These are phyloP conservation scores for Cordyceps javanica DNA, from an alignment of 2,329 filamentous ascomycete species.

Conservation along the genomic window DNA sequence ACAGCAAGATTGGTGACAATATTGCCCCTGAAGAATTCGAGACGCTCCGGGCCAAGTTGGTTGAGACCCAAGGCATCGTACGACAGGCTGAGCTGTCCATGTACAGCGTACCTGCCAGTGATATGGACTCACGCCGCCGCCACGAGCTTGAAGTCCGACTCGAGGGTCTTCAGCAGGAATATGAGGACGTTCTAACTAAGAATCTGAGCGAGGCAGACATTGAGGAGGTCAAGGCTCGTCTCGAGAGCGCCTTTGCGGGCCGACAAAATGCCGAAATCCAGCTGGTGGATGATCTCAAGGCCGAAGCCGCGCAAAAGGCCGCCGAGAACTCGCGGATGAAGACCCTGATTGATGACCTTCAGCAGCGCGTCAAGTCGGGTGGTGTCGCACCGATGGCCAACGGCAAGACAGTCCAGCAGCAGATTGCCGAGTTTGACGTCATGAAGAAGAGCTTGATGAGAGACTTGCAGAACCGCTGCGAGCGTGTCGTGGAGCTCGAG, in stretches of 20 bases:
- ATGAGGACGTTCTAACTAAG: slow-evolving; percentile 73
- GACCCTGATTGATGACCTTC: slow-evolving; percentile 72
- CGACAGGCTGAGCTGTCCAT: slow-evolving; percentile 86
- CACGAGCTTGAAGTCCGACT: slow-evolving; percentile 73
- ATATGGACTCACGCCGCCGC: slow-evolving; percentile 61
- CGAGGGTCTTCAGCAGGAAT: slow-evolving; percentile 68
- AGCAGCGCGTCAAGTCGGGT: slow-evolving; percentile 64
- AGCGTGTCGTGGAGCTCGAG: slow-evolving; percentile 95
- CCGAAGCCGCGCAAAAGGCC: slow-evolving; percentile 68
- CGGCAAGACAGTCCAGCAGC: slow-evolving; percentile 91
- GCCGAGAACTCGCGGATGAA: slow-evolving; percentile 80
- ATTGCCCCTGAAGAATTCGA: slow-evolving; percentile 77
- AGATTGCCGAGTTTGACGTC: slow-evolving; percentile 96
- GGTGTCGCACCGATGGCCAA: slow-evolving; percentile 57
- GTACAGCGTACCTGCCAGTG: slow-evolving; percentile 60
- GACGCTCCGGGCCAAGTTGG: slow-evolving; percentile 67
- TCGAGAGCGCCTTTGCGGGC: slow-evolving; percentile 70
- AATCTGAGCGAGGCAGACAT: slow-evolving; percentile 74
- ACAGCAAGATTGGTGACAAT: slow-evolving; percentile 68
- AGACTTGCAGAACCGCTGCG: slow-evolving; percentile 95
- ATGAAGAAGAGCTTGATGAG: slow-evolving; percentile 99
- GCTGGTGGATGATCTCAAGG: slow-evolving; percentile 69
- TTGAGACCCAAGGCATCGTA: slow-evolving; percentile 88
- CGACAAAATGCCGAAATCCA: slow-evolving; percentile 68
- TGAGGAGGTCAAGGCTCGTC: slow-evolving; percentile 73